Conservation (phyloP, 2,329 filamentous ascomycete genomes). For the Helicocarpus griseus region DNA sequence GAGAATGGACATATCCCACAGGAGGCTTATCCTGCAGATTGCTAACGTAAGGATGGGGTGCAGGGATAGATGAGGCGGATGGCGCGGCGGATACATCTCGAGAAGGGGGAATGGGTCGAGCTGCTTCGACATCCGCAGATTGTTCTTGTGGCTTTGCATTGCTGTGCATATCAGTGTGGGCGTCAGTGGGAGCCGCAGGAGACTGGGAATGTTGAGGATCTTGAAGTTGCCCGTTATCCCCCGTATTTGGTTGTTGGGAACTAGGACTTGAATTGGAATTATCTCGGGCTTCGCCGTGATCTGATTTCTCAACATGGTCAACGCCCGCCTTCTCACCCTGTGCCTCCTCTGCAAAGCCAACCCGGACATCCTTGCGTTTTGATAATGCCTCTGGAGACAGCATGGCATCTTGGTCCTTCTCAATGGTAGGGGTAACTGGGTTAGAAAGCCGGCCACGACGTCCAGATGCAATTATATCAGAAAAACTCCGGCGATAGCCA, state of each 20-base stretch:
- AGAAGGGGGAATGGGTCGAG: slow-evolving; percentile 13
- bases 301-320: neutral
- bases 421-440: slow-evolving; percentile 5
- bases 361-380: slow-evolving; percentile 37
- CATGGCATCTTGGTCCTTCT: neutral
- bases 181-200: slow-evolving; percentile 9
- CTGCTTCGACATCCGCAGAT: slow-evolving; percentile 22
- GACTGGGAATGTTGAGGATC: slow-evolving; percentile 5
- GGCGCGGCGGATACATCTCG: slow-evolving; percentile 26
- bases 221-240: neutral
- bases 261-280: neutral
- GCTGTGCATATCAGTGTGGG: slow-evolving; percentile 3
- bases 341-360: slow-evolving; percentile 45
- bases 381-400: neutral
- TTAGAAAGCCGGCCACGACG: slow-evolving; percentile 25
- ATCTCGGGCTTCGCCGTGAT: neutral
- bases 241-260: neutral
- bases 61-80: slow-evolving; percentile 14
- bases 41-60: slow-evolving; percentile 53
- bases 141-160: neutral
- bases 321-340: slow-evolving; percentile 11
- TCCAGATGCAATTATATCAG: slow-evolving; percentile 25
- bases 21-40: slow-evolving; percentile 56
- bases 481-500: slow-evolving; percentile 25
- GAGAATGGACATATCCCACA: slow-evolving; percentile 62